Conservation (phyloP, 345 rosid genomes). For the Pugionium dolabratum region DNA sequence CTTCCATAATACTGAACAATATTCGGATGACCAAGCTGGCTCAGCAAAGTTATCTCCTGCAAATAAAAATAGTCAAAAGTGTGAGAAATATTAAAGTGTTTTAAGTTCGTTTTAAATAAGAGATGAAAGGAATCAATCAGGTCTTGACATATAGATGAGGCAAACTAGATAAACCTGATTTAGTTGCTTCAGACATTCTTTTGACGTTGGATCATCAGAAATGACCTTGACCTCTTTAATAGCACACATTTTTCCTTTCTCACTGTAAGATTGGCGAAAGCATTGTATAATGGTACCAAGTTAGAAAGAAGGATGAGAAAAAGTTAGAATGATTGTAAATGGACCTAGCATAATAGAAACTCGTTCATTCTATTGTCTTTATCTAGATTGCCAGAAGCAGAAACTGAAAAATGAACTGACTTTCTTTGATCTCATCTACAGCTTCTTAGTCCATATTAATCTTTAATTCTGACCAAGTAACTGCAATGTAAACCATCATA, state of each 20-base stretch:
- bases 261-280: conserved; percentile 50
- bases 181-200: conserved; percentile 85
- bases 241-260: conserved; percentile 92
- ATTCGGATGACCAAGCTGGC: conserved; percentile 81
- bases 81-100: conserved; percentile 7
- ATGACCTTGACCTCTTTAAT: conserved; percentile 90
- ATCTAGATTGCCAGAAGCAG: conserved; percentile 1
- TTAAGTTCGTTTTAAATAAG: neutral
- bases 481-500: conserved; percentile 11
- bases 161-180: conserved; percentile 60
- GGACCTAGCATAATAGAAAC: neutral
- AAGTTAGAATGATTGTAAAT: neutral
- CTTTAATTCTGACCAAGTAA: conserved; percentile 4
- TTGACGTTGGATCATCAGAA: conserved; percentile 77
- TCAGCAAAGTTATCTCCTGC: conserved; percentile 95
- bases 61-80: conserved; percentile 11
- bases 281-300: conserved; percentile 2
- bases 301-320: conserved; percentile 10
- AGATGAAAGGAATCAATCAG: neutral
- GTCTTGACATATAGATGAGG: conserved; percentile 10
- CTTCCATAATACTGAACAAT: conserved; percentile 93
- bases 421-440: too few relatives aligned
- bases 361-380: conserved; percentile 11
- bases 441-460: neutral
- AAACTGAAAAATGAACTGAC: too few relatives aligned